phyloP scores from a whole-genome alignment of 2,329 filamentous ascomycete species.

The Delphinella strobiligena region DNA sequence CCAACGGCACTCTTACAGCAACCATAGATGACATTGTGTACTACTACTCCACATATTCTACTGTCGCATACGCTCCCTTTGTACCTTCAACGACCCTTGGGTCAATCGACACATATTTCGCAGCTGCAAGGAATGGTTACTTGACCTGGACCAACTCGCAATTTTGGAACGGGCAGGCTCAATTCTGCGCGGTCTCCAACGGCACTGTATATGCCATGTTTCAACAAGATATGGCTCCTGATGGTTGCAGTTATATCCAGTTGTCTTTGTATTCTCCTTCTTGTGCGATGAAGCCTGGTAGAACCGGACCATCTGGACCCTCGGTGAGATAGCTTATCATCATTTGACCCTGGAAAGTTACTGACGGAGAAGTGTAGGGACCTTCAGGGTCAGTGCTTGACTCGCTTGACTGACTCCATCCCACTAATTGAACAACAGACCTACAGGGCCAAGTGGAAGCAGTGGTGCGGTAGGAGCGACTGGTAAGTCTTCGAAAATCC shows the following conservation, averaged over 20 bases:
- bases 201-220: slow-evolving; percentile 20
- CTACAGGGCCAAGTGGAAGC: slow-evolving; percentile 8
- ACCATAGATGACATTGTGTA: slow-evolving; percentile 15
- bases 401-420: too few species aligned
- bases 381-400: neutral
- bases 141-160: slow-evolving; percentile 16
- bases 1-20: slow-evolving; percentile 16
- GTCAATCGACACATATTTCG: slow-evolving; percentile 16
- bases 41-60: slow-evolving; percentile 17
- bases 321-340: slow-evolving; percentile 4
- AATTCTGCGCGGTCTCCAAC: slow-evolving; percentile 18
- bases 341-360: neutral
- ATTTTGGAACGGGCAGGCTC: slow-evolving; percentile 18
- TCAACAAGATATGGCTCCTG: slow-evolving; percentile 13
- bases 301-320: slow-evolving; percentile 4
- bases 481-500: slow-evolving; percentile 1
- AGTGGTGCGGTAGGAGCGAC: slow-evolving; percentile 2
- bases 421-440: neutral
- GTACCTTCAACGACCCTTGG: slow-evolving; percentile 16
- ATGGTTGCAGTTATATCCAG: slow-evolving; percentile 16
- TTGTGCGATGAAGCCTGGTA: neutral
- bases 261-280: slow-evolving; percentile 10
- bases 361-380: slow-evolving; percentile 3
- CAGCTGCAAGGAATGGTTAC: slow-evolving; percentile 11
- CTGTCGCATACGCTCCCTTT: slow-evolving; percentile 14